Conservation (phyloP, 441 rosid species). For the Kokia cookei region DNA sequence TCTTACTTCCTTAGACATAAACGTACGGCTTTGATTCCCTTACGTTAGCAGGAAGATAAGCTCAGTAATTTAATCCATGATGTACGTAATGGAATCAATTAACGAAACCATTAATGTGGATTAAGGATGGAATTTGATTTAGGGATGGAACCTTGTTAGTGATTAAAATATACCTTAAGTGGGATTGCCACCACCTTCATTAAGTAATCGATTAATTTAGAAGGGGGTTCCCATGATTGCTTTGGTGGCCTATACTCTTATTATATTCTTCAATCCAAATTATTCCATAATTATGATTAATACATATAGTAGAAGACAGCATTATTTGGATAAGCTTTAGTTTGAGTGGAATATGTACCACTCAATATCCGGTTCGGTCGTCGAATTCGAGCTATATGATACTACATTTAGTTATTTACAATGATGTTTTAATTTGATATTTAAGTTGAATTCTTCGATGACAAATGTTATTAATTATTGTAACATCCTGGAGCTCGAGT, state of each 20-base stretch:
- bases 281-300: background rate
- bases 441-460: no score
- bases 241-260: slow-evolving; percentile 2
- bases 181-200: slow-evolving; percentile 20
- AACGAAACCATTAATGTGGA: background rate
- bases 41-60: slow-evolving; percentile 11
- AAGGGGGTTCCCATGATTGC: slow-evolving; percentile 14
- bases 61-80: background rate
- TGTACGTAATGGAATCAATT: background rate
- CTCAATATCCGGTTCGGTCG: no score
- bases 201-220: background rate
- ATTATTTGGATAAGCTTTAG: slow-evolving; percentile 19
- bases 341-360: background rate
- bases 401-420: no score
- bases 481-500: no score
- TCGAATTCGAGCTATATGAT: no score
- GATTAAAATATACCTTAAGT: slow-evolving; percentile 12
- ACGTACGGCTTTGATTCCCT: background rate
- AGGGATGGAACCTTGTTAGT: background rate
- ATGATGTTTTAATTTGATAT: no score
- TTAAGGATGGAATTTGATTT: background rate
- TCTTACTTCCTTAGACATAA: background rate
- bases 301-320: slow-evolving; percentile 4
- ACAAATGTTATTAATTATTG: no score
- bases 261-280: background rate